Conservation (phyloP, 2,329 filamentous ascomycete genomes). For the Myotisia sp. region DNA sequence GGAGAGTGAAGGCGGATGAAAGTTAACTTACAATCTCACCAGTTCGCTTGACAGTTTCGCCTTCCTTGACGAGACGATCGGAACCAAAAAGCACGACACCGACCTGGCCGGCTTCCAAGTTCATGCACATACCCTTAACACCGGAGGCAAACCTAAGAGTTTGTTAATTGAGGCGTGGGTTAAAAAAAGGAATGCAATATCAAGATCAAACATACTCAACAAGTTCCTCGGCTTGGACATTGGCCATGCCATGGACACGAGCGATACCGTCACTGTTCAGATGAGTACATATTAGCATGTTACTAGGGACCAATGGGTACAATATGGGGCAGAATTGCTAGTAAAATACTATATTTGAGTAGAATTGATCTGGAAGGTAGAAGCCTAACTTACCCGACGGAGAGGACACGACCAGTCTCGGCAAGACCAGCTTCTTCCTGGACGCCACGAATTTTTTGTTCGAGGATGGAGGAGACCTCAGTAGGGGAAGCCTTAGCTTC, state of each 20-base stretch:
- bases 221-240: conserved; percentile 99
- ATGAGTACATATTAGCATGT: conserved; percentile 12
- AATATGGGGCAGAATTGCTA: neutral
- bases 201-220: conserved; percentile 68
- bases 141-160: conserved; percentile 80
- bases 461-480: conserved; percentile 97
- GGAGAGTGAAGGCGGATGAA: neutral
- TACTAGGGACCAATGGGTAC: neutral
- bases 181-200: conserved; percentile 12
- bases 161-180: conserved; percentile 13
- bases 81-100: conserved; percentile 99
- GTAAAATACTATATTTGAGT: neutral
- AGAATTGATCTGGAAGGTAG: neutral
- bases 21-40: conserved; percentile 80
- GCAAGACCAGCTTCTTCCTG: conserved; percentile 92
- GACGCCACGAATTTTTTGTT: conserved; percentile 97
- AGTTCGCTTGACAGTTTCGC: conserved; percentile 98
- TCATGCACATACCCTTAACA: conserved; percentile 99
- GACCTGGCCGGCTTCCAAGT: conserved; percentile 99
- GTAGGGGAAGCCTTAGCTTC: conserved; percentile 92
- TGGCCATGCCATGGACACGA: conserved; percentile 99
- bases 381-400: conserved; percentile 61
- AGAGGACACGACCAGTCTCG: conserved; percentile 97
- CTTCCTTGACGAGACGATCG: conserved; percentile 98
- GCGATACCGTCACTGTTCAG: conserved; percentile 99